These are phyloP conservation scores for Microascus cirrosus DNA, from an alignment of 2,329 filamentous ascomycete genomes.

Conservation along the genomic window DNA sequence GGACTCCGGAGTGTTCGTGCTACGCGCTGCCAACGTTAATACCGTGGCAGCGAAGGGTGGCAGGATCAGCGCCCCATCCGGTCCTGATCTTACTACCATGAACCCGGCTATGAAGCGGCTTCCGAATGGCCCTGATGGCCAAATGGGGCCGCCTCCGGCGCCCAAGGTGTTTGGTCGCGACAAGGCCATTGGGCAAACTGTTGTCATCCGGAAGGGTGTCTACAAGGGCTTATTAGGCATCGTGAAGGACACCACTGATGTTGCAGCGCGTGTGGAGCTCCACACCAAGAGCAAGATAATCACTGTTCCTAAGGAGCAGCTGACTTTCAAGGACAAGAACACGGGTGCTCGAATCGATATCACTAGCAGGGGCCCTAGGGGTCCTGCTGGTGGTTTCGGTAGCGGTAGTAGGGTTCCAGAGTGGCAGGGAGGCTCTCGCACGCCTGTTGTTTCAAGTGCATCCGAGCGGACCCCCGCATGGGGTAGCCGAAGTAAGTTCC, in stretches of 20 bases:
- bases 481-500: constrained; percentile 55
- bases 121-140: constrained; percentile 30
- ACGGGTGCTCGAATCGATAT: constrained; percentile 73
- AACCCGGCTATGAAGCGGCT: constrained; percentile 79
- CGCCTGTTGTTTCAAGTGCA: constrained; percentile 48
- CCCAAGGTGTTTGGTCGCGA: constrained; percentile 73
- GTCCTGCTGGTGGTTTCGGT: constrained; percentile 25
- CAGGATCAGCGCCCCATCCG: constrained; percentile 49
- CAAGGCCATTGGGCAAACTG: constrained; percentile 78
- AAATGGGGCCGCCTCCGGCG: constrained; percentile 44
- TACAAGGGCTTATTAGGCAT: constrained; percentile 92
- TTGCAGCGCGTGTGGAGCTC: constrained; percentile 77
- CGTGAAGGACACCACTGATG: constrained; percentile 87
- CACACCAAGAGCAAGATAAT: constrained; percentile 92
- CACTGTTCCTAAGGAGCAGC: constrained; percentile 66
- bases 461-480: constrained; percentile 67
- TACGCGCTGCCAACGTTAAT: constrained; percentile 72
- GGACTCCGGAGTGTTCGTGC: constrained; percentile 83
- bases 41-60: constrained; percentile 93
- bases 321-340: constrained; percentile 77
- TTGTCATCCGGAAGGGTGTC: constrained; percentile 74
- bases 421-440: constrained; percentile 58
- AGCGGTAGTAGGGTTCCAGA: constrained; percentile 37
- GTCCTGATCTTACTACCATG: constrained; percentile 79
- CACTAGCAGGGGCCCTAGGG: constrained; percentile 32